Evolutionary conservation across 2,329 filamentous ascomycete genomes (phyloP).

Genomic region (Beauveria brongniartii): DNA sequence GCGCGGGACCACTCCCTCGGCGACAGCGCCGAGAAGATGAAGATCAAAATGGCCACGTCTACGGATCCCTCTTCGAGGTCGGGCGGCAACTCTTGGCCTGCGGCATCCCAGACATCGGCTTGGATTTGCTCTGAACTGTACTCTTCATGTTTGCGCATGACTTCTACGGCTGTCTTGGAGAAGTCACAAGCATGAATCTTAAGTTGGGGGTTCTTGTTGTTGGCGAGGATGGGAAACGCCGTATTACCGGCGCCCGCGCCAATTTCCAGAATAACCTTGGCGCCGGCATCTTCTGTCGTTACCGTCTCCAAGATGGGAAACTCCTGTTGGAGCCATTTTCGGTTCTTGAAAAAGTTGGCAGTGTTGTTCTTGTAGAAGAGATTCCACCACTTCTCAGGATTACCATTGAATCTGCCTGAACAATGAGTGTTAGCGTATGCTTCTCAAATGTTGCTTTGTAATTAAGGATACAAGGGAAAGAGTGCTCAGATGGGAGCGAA

Average conservation of each 20-base stretch:
- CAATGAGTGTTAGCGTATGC: slow-evolving; percentile 29
- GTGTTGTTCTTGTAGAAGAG: slow-evolving; percentile 97
- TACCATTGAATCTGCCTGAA: slow-evolving; percentile 71
- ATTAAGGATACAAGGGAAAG: background rate
- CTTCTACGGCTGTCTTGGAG: slow-evolving; percentile 86
- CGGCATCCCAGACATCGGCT: slow-evolving; percentile 92
- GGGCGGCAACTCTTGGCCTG: slow-evolving; percentile 64
- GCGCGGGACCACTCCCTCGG: slow-evolving; percentile 79
- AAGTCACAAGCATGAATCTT: slow-evolving; percentile 94
- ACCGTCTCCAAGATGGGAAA: slow-evolving; percentile 81
- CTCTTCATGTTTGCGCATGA: slow-evolving; percentile 73
- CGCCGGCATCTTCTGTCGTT: slow-evolving; percentile 61
- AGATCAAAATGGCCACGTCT: slow-evolving; percentile 89
- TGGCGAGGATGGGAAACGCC: slow-evolving; percentile 79
- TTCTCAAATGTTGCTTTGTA: background rate
- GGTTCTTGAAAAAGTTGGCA: slow-evolving; percentile 96
- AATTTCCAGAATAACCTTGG: slow-evolving; percentile 72
- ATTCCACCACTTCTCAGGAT: slow-evolving; percentile 97
- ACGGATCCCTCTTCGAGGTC: slow-evolving; percentile 70
- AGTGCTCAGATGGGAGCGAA: slow-evolving; percentile 65
- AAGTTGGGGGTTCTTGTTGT: slow-evolving; percentile 74
- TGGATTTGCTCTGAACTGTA: slow-evolving; percentile 68
- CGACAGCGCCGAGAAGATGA: slow-evolving; percentile 89
- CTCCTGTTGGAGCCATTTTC: slow-evolving; percentile 95
- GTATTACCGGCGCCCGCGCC: slow-evolving; percentile 95